Base-by-base conservation (phyloP, 2,329 filamentous ascomycete genomes). In the Salinomyces thailandicus region DNA sequence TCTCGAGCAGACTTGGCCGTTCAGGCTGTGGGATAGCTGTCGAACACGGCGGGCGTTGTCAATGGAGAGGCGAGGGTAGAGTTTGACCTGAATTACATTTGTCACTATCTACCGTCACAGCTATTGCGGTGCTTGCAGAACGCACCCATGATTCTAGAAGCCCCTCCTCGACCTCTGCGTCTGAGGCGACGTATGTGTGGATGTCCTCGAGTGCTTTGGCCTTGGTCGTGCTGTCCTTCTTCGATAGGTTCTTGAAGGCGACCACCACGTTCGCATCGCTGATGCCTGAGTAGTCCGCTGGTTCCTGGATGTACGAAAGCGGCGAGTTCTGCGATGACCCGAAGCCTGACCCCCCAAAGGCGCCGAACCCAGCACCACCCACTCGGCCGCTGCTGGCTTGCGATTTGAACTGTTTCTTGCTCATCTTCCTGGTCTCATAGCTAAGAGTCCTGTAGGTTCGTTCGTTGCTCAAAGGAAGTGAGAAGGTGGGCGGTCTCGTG, bases 191-290 rank as follows among this genome's bases (percentile, higher is more conserved):
- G 53, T 81, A 73, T 20, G 72, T 59, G 32, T 85, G 70, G 14
- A 98, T 63, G 35, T 96, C 89, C 50, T 96, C 87, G 18, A 98
- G 66, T 0, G 85, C 89, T 59, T 89, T 94, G 5, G 81, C 72
- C 58, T 94, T 93, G 24, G 91, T 98, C 8, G 78, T 93, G 52
- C 79, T 81, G 63, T 95, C 89, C 62, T 91, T 93, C 64, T 96
- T 98, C 34, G 79, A 72, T 3, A 95, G 63, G 50, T 93, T 94
- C 62, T 95, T 93, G 64, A 95, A 85, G n/a, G 79, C 77, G 11
- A 96, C 86, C 24, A 89, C 77, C 24, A 89, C 69, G 53, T 91
- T 82, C 5, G 86, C 73, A 50, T 94, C 79, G 30, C 78, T 81
- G 41, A 98, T 77, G 29, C 66, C 66, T 20, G 78, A 77, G 48